Base-by-base conservation (phyloP, 371 early-diverging fungal genomes). In the Circinella umbellata region DNA sequence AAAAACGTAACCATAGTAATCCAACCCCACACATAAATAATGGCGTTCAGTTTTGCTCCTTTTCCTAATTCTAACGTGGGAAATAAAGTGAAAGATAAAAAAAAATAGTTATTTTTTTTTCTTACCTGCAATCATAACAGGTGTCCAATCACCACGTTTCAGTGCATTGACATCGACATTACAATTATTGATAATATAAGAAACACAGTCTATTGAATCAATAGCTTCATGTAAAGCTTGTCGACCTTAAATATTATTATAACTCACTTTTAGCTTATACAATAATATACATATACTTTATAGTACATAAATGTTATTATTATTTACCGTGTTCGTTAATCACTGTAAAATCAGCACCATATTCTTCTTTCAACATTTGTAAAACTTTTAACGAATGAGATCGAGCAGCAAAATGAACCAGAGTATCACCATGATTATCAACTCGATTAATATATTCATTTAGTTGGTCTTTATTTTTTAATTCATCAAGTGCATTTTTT, bases 61-160 rank as follows among this genome's bases (percentile, higher is more conserved):
- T 42, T 42, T 42, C 11, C 11, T 42, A 1, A 0, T 42, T 42
- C 18, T 27, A 38, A 10, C 48, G 20, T 37, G 35, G n/a, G 36
- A 37, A 51, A 51, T 13, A 51, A 51, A 17, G 15, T 1, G 27
- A 57, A 57, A 57, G 27, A 7, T 10, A 15, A 53, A n/a, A 6
- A 27, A 27, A 27, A 54, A 11, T n/a, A 17, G 10, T 54, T 18
- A 15, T 14, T 17, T 54, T 54, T n/a, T n/a, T 54, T 54, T 10
- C 42, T 65, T 74, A 81, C 86, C 76, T 59, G 85, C 78, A 55
- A 79, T 82, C 85, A 86, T 86, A 15, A 79, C 17, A 4, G 85
- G 80, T n/a, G 87, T 85, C 87, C 87, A 86, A 35, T 82, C 85
- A 8, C 85, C 87, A 60, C 84, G 70, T 69, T 86, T 86, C 70